A percentile compares a stretch with the other conserved stretches of the same genome.
Conservation (phyloP, 2,329 filamentous ascomycete species). For the Fusarium nanum region DNA sequence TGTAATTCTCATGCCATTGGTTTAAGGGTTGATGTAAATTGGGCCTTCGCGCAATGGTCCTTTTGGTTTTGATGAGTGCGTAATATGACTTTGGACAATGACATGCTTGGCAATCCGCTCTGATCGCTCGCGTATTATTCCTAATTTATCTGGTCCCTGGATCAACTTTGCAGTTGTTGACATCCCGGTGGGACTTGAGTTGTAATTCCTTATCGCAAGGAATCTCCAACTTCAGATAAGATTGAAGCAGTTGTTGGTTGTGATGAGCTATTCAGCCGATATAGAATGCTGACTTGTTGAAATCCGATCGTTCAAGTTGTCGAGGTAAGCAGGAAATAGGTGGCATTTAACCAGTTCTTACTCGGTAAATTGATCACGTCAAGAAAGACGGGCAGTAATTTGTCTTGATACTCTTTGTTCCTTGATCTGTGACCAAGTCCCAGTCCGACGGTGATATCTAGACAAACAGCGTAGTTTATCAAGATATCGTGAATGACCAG, state of each 20-base stretch:
- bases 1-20: background rate
- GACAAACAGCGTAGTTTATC: no score
- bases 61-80: background rate
- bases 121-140: background rate
- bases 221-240: background rate
- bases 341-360: background rate
- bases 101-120: background rate
- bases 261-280: background rate
- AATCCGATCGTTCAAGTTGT: background rate
- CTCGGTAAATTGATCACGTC: background rate
- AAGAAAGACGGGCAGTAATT: background rate
- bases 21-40: background rate
- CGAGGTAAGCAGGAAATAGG: background rate
- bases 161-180: background rate
- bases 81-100: background rate
- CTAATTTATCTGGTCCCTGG: background rate
- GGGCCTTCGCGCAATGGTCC: background rate
- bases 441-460: no score
- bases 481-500: no score
- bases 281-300: background rate
- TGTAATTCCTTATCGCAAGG: background rate
- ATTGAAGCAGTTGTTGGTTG: background rate
- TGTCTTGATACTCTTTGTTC: background rate
- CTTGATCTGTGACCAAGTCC: background rate
- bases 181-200: background rate